Conservation (phyloP, 495 filamentous ascomycete genomes). For the Aspergillus wentii region DNA sequence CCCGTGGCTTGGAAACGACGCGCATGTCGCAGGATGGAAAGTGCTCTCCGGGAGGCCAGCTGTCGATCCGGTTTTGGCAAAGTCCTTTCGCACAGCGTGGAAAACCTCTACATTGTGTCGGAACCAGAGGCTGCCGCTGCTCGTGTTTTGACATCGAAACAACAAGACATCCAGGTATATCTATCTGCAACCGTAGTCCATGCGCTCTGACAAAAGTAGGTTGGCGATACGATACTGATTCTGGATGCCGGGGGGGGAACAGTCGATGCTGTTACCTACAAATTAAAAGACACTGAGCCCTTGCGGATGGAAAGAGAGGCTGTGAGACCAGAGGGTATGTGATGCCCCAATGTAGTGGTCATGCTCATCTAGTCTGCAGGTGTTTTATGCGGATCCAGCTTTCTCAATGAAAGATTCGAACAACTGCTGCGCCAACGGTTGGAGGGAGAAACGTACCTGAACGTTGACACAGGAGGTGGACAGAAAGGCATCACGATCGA, state of each 20-base stretch:
- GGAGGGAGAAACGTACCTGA: neutral
- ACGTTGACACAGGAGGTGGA: neutral
- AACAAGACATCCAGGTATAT: neutral
- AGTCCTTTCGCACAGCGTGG: too few relatives aligned
- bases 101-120: too few relatives aligned
- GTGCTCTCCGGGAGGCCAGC: too few relatives aligned
- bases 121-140: too few relatives aligned
- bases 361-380: neutral
- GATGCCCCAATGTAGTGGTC: too few relatives aligned
- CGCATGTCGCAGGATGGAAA: too few relatives aligned
- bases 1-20: too few relatives aligned
- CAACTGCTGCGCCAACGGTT: neutral
- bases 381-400: slow-evolving; percentile 3
- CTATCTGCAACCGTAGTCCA: slow-evolving; percentile 4
- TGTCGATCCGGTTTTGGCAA: too few relatives aligned
- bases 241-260: slow-evolving; percentile 5
- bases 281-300: neutral
- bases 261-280: slow-evolving; percentile 4
- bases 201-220: too few relatives aligned
- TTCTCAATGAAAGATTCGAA: slow-evolving; percentile 3
- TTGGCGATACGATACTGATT: too few relatives aligned
- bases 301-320: slow-evolving; percentile 3
- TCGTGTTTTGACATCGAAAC: too few relatives aligned
- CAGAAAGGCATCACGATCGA: too few relatives aligned
- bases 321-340: slow-evolving; percentile 1